Evolutionary conservation across 345 rosid species (phyloP).

Genomic region (Bruguiera parviflora): DNA sequence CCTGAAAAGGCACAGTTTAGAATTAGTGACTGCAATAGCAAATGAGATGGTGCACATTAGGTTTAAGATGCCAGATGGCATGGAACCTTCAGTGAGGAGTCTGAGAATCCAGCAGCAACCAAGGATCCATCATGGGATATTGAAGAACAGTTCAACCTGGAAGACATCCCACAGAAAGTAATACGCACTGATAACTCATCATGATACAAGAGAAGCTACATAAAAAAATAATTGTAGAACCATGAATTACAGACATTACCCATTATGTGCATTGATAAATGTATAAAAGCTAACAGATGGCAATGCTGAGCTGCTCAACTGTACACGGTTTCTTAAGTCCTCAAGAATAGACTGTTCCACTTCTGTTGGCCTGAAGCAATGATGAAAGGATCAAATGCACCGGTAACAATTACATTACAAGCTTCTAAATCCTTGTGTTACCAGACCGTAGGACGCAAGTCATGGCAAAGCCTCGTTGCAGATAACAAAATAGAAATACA

Average conservation of each 20-base stretch:
- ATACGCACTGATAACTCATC: constrained; percentile 7
- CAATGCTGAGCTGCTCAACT: constrained; percentile 66
- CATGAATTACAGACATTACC: constrained; percentile 44
- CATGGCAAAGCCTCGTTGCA: background rate
- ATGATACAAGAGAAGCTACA: background rate
- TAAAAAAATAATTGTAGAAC: constrained; percentile 8
- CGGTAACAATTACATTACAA: background rate
- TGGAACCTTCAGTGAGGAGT: constrained; percentile 83
- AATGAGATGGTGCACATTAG: background rate
- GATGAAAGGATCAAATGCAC: background rate
- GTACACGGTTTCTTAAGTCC: constrained; percentile 93
- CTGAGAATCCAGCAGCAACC: constrained; percentile 96
- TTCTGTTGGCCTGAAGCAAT: constrained; percentile 63
- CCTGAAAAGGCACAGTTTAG: constrained; percentile 43
- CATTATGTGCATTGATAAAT: constrained; percentile 79
- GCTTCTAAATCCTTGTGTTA: background rate
- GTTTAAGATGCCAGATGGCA: constrained; percentile 3
- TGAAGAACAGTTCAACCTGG: constrained; percentile 81
- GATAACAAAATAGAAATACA: constrained; percentile 1
- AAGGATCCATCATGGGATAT: constrained; percentile 97
- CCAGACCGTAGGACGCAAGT: background rate
- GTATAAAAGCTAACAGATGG: constrained; percentile 97
- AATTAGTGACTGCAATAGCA: constrained; percentile 20
- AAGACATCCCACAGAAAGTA: constrained; percentile 8
- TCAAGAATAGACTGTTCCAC: constrained; percentile 91